phyloP scores from a whole-genome alignment of 352 stramenopile species.

The Pythium plurisporium region DNA sequence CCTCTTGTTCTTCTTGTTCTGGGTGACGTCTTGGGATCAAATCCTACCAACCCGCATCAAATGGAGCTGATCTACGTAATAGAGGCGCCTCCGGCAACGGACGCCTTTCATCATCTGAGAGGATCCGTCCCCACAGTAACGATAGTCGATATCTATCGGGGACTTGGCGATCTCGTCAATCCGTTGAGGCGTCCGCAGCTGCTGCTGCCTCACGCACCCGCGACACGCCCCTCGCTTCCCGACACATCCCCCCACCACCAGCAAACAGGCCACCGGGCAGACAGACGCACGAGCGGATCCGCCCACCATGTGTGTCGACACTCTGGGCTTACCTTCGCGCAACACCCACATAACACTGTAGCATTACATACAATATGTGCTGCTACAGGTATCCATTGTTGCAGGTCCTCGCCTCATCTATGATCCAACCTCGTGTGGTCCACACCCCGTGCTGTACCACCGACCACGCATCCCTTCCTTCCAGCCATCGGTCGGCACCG shows the following conservation, averaged over 20 bases:
- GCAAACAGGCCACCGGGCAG: conserved; percentile 8
- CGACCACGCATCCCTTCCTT: background rate
- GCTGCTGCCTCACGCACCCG: background rate
- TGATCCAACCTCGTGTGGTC: background rate
- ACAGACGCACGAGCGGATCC: conserved; percentile 11
- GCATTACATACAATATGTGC: background rate
- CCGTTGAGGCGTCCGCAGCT: background rate
- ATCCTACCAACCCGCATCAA: too few relatives aligned
- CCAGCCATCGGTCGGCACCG: conserved; percentile 3
- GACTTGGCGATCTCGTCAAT: background rate
- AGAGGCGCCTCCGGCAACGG: too few relatives aligned
- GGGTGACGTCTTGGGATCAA: too few relatives aligned
- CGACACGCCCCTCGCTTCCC: conserved; percentile 1
- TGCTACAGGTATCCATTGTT: background rate
- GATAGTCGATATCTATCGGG: background rate
- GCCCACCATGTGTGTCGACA: background rate
- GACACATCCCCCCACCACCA: background rate
- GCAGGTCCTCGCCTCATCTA: background rate
- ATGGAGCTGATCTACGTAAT: too few relatives aligned
- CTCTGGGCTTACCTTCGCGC: background rate
- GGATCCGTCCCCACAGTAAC: background rate
- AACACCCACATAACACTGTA: background rate
- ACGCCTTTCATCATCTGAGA: background rate
- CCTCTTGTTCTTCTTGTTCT: too few relatives aligned
- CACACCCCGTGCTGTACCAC: conserved; percentile 14